phyloP scores from a whole-genome alignment of 176 grass and related monocot species.

The Oryza punctata region DNA sequence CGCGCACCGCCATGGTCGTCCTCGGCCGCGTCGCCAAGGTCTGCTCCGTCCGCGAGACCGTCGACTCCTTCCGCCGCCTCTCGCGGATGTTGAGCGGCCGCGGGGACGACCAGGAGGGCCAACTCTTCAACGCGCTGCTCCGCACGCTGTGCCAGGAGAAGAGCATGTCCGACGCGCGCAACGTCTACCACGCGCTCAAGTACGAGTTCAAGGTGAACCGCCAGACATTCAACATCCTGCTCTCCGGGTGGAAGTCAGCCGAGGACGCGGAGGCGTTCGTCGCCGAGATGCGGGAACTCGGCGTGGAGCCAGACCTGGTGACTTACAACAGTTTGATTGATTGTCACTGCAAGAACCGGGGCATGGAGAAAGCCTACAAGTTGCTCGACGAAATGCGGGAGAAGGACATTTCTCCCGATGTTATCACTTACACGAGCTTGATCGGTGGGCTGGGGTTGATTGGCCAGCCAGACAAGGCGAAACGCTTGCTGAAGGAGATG shows the following conservation, averaged over 20 bases:
- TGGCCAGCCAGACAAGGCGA: constrained; percentile 88
- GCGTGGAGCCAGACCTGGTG: constrained; percentile 70
- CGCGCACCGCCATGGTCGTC: constrained; percentile 72
- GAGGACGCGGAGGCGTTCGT: constrained; percentile 87
- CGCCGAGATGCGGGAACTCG: constrained; percentile 69
- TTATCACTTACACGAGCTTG: constrained; percentile 79
- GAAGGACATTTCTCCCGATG: constrained; percentile 64
- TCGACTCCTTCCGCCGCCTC: constrained; percentile 70
- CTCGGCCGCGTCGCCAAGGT: constrained; percentile 87
- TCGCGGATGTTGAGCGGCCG: constrained; percentile 50
- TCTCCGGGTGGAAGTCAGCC: constrained; percentile 83
- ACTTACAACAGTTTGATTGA: constrained; percentile 88
- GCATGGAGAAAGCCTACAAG: constrained; percentile 64
- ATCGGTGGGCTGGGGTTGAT: constrained; percentile 82
- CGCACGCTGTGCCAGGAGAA: constrained; percentile 94
- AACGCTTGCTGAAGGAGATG: constrained; percentile 78
- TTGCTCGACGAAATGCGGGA: constrained; percentile 78
- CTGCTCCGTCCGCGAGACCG: constrained; percentile 75
- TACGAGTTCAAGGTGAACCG: constrained; percentile 75
- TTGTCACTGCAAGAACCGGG: constrained; percentile 74
- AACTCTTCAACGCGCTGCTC: constrained; percentile 79
- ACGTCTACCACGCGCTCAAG: constrained; percentile 86
- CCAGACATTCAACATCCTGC: constrained; percentile 83
- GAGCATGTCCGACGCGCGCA: constrained; percentile 82
- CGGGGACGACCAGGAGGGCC: constrained; percentile 33